A percentile compares a stretch with the other conserved stretches of the same genome.
phyloP scores from a whole-genome alignment of 805 yeast genomes.

The Wickerhamiella cacticola region DNA sequence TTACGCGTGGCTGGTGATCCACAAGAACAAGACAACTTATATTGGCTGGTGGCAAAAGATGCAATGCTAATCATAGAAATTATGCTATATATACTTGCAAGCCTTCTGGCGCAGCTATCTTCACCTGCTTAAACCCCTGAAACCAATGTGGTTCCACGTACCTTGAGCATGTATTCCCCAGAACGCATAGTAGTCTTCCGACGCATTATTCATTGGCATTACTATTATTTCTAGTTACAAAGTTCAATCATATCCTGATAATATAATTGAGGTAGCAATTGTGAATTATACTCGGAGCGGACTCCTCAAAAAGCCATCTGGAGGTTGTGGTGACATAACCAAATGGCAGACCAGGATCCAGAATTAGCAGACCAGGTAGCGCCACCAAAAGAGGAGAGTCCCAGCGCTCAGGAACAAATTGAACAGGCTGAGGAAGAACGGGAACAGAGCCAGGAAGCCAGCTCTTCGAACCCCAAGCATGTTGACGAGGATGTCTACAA shows the following conservation, averaged over 20 bases:
- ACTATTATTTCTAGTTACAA: too few relatives aligned
- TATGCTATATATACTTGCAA: neutral
- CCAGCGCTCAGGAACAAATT: neutral
- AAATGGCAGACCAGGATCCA: neutral
- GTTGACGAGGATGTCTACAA: conserved; percentile 33
- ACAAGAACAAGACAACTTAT: too few relatives aligned
- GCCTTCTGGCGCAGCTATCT: too few relatives aligned
- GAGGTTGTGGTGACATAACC: neutral
- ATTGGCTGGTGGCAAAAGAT: neutral
- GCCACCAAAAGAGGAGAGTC: neutral
- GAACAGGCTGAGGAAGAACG: neutral
- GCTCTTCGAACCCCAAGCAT: conserved; percentile 14
- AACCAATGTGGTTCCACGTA: too few relatives aligned
- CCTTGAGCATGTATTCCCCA: too few relatives aligned
- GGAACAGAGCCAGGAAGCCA: neutral
- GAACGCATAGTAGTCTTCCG: too few relatives aligned
- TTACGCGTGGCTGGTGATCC: neutral
- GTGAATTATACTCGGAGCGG: too few relatives aligned
- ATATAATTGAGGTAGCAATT: too few relatives aligned
- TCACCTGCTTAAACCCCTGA: too few relatives aligned
- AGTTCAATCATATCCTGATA: too few relatives aligned
- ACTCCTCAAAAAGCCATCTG: too few relatives aligned
- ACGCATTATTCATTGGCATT: too few relatives aligned
- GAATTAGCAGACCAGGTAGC: neutral
- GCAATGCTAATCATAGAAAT: neutral